phyloP scores from a whole-genome alignment of 306 rosid genomes.

The Carpinus fangiana region DNA sequence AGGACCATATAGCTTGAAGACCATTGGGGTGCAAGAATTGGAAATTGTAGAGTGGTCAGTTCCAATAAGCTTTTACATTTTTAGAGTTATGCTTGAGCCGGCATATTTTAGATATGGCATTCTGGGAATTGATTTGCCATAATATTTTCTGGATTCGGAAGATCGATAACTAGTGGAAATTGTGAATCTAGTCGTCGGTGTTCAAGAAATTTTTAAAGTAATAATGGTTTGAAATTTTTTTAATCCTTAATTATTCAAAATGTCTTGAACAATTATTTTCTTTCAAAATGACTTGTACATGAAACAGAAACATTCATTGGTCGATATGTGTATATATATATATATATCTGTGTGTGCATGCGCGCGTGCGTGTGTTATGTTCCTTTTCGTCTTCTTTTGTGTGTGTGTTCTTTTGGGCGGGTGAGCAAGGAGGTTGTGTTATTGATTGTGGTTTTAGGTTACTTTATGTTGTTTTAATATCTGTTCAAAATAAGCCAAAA shows the following conservation, averaged over 20 bases:
- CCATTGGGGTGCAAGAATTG: slow-evolving; percentile 46
- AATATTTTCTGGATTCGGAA: neutral
- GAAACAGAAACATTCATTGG: neutral
- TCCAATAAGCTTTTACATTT: slow-evolving; percentile 5
- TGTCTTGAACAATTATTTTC: no score
- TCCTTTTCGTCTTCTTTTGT: no score
- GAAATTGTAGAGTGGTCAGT: slow-evolving; percentile 60
- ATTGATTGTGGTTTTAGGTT: no score
- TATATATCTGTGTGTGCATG: no score
- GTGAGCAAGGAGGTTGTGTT: no score
- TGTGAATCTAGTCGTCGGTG: neutral
- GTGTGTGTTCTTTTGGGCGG: no score
- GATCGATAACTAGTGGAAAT: neutral
- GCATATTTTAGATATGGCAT: neutral
- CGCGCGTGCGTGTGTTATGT: no score
- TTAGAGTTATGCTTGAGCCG: slow-evolving; percentile 1
- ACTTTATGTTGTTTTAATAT: no score
- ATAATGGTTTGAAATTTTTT: no score
- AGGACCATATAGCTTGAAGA: slow-evolving; percentile 69
- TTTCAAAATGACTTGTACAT: neutral
- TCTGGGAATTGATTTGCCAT: neutral
- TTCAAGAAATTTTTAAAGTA: neutral
- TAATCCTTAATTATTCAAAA: no score
- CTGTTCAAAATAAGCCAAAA: no score
- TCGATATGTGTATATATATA: no score